Evolutionary conservation across 192 early-diverging fungal species (phyloP), one percentile per base, ranked within the genome.

Genomic region (Gigaspora rosea): DNA sequence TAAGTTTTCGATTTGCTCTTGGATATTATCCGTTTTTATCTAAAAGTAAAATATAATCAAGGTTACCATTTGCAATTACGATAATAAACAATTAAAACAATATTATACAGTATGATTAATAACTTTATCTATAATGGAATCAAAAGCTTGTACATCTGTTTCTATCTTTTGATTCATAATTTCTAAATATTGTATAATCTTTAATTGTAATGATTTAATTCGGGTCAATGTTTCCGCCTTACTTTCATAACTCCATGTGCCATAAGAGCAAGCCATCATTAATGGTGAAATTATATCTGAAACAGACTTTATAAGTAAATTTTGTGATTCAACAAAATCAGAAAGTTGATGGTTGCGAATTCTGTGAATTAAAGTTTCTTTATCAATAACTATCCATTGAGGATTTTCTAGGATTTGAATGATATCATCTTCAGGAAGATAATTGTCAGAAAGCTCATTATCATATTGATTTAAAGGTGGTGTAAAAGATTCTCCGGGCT

Each of bases 241-340:
- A 7, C 47, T 18, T 27, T 36, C 35, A 18, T 36, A 16, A 12
- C 1, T 4, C 73, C 73, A 63, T 0, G 73, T 56, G 13, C 73
- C 73, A 36, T 75, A 63, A 50, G 58, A 63, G 48, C 57, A 56
- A 64, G 73, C 73, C 73, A 75, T 63, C 73, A 75, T 75, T 49
- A 75, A 63, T 63, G 73, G 73, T 12, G 59, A 62, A 54, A 75
- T 20, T 32, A 75, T 64, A 20, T 22, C 49, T 18, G n/a, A 47
- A 46, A 75, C 27, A 7, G 61, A 51, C 33, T 58, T 12, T 6
- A 75, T 51, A 36, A 75, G 48, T 11, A 49, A 33, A 4, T 41
- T 54, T 22, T 64, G 73, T 16, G 61, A 48, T 27, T 75, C 51
- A n/a, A 47, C 8, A 51, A 75, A 63, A 35, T 75, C 73, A 1